phyloP scores from a whole-genome alignment of 352 stramenopile species.

The Phytopythium cucurbitacearum region DNA sequence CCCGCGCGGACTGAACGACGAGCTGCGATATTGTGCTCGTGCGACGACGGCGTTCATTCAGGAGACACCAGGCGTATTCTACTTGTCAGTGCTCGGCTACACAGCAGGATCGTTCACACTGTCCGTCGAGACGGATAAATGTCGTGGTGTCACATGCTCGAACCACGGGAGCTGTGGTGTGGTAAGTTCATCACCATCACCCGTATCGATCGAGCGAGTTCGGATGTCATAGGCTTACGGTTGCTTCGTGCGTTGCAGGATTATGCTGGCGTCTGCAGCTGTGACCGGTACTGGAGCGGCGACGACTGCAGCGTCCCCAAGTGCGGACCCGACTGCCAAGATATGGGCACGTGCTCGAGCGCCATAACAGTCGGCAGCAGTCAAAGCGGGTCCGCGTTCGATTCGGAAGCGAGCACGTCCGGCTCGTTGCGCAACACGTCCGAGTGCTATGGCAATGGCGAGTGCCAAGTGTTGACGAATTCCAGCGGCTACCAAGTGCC shows the following conservation, averaged over 20 bases:
- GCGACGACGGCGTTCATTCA: constrained; percentile 47
- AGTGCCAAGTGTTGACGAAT: constrained; percentile 30
- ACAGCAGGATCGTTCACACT: constrained; percentile 26
- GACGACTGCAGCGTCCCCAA: constrained; percentile 69
- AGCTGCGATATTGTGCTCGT: constrained; percentile 46
- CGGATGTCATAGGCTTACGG: background rate
- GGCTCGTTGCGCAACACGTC: constrained; percentile 46
- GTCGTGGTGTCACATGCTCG: constrained; percentile 52
- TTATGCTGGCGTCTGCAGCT: constrained; percentile 62
- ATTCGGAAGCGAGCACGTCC: constrained; percentile 2
- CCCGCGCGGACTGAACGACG: constrained; percentile 51
- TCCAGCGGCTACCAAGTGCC: constrained; percentile 19
- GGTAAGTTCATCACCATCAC: constrained; percentile 12
- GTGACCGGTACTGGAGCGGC: constrained; percentile 70
- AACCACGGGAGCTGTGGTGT: constrained; percentile 54
- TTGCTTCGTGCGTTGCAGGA: constrained; percentile 13
- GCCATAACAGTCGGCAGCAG: constrained; percentile 1
- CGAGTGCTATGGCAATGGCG: constrained; percentile 73
- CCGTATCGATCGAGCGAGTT: background rate
- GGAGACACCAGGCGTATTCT: constrained; percentile 60
- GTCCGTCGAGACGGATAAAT: constrained; percentile 60
- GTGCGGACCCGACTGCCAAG: constrained; percentile 67
- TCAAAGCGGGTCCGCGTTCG: no score
- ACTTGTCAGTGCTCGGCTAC: constrained; percentile 67
- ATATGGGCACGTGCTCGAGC: constrained; percentile 45